Conservation (phyloP, 2,329 filamentous ascomycete species). For the Pseudovirgaria hyperparasitica region DNA sequence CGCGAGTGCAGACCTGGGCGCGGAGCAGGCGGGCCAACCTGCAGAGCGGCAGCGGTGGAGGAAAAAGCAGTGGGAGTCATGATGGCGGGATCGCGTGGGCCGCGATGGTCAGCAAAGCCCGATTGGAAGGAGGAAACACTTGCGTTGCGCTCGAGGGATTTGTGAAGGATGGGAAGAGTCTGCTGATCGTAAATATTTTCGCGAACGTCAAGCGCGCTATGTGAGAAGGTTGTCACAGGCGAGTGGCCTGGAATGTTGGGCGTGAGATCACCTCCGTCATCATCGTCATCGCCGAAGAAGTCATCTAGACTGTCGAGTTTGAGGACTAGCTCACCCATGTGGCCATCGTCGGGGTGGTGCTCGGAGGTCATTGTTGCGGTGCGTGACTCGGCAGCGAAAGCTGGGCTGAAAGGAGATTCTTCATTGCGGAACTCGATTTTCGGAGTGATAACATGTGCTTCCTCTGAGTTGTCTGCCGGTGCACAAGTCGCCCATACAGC, state of each 20-base stretch:
- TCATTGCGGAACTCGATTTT: slow-evolving; percentile 90
- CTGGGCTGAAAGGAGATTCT: slow-evolving; percentile 66
- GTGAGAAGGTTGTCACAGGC: slow-evolving; percentile 16
- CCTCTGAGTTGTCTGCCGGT: slow-evolving; percentile 25
- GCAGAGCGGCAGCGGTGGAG: slow-evolving; percentile 16
- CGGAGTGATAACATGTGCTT: slow-evolving; percentile 56
- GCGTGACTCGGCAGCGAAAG: slow-evolving; percentile 58
- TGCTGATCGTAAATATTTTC: slow-evolving; percentile 87
- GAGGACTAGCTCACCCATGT: slow-evolving; percentile 69
- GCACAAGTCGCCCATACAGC: slow-evolving; percentile 93
- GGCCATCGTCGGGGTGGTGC: slow-evolving; percentile 56
- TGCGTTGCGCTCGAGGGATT: slow-evolving; percentile 61
- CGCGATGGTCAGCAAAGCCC: slow-evolving; percentile 62
- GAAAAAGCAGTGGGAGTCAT: slow-evolving; percentile 46
- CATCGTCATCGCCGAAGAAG: slow-evolving; percentile 39
- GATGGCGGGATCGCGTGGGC: slow-evolving; percentile 37
- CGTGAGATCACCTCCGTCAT: slow-evolving; percentile 21
- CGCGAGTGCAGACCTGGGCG: slow-evolving; percentile 64
- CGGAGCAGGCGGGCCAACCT: too few species aligned
- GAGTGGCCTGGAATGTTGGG: slow-evolving; percentile 16
- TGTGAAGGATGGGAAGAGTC: slow-evolving; percentile 77
- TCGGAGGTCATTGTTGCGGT: slow-evolving; percentile 91
- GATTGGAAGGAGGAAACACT: slow-evolving; percentile 72
- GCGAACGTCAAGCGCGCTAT: slow-evolving; percentile 48
- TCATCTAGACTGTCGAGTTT: slow-evolving; percentile 42